phyloP scores from a whole-genome alignment of 2,329 filamentous ascomycete species.

The Scortechinia acanthostroma region DNA sequence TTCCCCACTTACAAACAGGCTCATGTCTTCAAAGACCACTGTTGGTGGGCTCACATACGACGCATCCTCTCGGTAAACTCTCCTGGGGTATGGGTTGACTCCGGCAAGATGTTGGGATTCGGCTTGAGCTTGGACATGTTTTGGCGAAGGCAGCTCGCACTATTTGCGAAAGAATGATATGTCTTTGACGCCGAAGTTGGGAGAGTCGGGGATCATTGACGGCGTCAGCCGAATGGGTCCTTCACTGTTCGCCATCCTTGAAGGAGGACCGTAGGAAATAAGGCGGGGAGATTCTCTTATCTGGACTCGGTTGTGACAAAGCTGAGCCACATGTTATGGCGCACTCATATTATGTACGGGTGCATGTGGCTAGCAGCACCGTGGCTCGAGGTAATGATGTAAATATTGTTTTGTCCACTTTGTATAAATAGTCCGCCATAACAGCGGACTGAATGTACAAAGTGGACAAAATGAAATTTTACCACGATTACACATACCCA shows the following conservation, averaged over 20 bases:
- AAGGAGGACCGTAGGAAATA: too few species aligned
- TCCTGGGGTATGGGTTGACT: background rate
- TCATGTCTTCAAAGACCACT: slow-evolving; percentile 15
- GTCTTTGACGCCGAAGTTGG: slow-evolving; percentile 6
- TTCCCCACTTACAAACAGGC: slow-evolving; percentile 23
- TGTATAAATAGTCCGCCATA: too few species aligned
- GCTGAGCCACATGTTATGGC: too few species aligned
- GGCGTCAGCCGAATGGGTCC: slow-evolving; percentile 1
- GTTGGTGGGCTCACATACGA: slow-evolving; percentile 10
- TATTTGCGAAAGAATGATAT: slow-evolving; percentile 11
- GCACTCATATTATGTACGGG: too few species aligned
- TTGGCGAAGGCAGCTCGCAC: slow-evolving; percentile 9
- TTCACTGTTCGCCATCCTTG: background rate
- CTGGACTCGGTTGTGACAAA: too few species aligned
- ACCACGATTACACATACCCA: too few species aligned
- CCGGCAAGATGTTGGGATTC: slow-evolving; percentile 9
- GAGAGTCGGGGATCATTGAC: background rate
- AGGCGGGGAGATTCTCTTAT: too few species aligned
- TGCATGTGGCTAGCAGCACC: too few species aligned
- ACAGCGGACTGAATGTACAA: too few species aligned
- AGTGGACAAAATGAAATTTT: too few species aligned
- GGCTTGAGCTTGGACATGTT: slow-evolving; percentile 8
- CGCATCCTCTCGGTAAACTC: background rate
- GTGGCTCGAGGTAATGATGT: too few species aligned
- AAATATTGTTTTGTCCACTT: too few species aligned